Conservation (phyloP, 805 yeast genomes). For the Metschnikowia gruessii region DNA sequence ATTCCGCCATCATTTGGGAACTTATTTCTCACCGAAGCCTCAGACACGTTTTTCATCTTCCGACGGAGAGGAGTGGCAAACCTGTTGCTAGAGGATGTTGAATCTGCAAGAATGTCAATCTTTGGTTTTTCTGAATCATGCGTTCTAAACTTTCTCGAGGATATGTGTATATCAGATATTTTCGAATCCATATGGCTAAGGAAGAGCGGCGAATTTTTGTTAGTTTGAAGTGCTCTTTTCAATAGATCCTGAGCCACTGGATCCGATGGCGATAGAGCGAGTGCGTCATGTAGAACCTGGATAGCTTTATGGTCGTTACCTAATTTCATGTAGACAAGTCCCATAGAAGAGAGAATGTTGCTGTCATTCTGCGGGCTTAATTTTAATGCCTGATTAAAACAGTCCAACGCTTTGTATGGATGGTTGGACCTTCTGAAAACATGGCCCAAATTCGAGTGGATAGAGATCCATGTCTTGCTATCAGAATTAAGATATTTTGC, state of each 20-base stretch:
- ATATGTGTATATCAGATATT: conserved; percentile 10
- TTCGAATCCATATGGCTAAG: conserved; percentile 15
- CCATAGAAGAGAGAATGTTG: conserved; percentile 79
- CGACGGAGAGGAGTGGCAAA: conserved; percentile 26
- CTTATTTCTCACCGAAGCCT: conserved; percentile 2
- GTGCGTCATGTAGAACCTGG: conserved; percentile 72
- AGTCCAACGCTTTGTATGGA: conserved; percentile 63
- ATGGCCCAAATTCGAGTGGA: conserved; percentile 85
- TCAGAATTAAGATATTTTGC: conserved; percentile 71
- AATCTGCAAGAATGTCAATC: conserved; percentile 5
- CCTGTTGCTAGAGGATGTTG: conserved; percentile 16
- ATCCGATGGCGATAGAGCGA: conserved; percentile 75
- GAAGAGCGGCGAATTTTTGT: conserved; percentile 26
- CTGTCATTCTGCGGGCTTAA: conserved; percentile 65
- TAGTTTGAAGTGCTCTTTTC: conserved; percentile 70
- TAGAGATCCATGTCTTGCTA: conserved; percentile 78
- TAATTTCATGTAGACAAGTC: conserved; percentile 71
- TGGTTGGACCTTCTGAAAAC: conserved; percentile 69
- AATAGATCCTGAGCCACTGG: conserved; percentile 81
- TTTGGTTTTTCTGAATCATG: not conserved
- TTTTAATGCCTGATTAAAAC: conserved; percentile 73
- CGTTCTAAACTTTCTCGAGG: conserved; percentile 1
- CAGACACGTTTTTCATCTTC: conserved; percentile 14
- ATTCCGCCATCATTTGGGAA: conserved; percentile 22
- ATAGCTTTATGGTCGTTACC: conserved; percentile 67